phyloP scores from a whole-genome alignment of 352 stramenopile species.

The Pythium aquatile region DNA sequence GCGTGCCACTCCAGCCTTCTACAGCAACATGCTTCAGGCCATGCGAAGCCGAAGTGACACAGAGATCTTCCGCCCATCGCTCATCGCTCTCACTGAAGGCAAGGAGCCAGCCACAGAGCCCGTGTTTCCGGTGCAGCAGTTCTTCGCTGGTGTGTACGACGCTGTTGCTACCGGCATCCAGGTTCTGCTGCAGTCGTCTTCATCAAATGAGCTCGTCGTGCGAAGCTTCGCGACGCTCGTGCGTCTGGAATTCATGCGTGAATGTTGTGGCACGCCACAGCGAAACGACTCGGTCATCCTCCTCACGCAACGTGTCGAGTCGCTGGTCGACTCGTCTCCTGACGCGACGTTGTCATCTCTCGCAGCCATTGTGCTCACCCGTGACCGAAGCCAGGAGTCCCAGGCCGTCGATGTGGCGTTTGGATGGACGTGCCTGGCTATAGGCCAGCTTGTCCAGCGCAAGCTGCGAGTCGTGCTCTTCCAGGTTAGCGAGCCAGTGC shows the following conservation, averaged over 20 bases:
- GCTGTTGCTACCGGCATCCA: conserved; percentile 4
- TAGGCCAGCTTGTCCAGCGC: conserved; percentile 50
- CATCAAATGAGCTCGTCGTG: conserved; percentile 1
- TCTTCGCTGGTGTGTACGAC: conserved; percentile 12
- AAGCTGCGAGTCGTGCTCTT: conserved; percentile 52
- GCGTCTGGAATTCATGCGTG: conserved; percentile 50
- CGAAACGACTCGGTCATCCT: conserved; percentile 38
- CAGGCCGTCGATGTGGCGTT: conserved; percentile 36
- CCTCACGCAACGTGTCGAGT: conserved; percentile 45
- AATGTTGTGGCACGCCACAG: conserved; percentile 31
- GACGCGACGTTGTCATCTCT: conserved; percentile 38
- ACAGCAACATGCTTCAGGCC: background rate
- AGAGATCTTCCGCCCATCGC: conserved; percentile 10
- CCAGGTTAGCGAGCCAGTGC: conserved; percentile 28
- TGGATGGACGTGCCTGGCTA: conserved; percentile 37
- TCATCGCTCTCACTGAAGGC: background rate
- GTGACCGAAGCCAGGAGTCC: background rate
- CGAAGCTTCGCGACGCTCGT: conserved; percentile 12
- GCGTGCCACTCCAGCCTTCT: background rate
- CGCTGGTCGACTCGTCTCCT: conserved; percentile 32
- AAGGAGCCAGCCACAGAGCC: background rate
- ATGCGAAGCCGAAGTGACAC: conserved; percentile 8
- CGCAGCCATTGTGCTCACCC: conserved; percentile 23
- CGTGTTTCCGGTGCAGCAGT: background rate
- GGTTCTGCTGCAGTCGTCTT: conserved; percentile 1